Base-by-base conservation (phyloP, 2,329 filamentous ascomycete genomes). In the Furcasterigmium sp. region DNA sequence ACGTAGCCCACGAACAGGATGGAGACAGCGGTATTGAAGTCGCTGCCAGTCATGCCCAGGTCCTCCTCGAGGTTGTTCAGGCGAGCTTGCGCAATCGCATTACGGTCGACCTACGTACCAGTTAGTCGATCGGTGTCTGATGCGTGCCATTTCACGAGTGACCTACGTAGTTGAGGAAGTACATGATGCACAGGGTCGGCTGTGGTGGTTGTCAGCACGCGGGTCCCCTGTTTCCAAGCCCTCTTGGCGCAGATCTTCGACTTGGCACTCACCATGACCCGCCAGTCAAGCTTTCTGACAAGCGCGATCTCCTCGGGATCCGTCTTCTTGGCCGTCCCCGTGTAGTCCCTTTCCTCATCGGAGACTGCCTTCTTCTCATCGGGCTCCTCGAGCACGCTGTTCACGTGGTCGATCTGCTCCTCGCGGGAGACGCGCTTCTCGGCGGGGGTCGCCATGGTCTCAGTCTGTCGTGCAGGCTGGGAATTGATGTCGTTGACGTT, bases 31-130 rank as follows among this genome's bases (percentile, higher is more conserved):
- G 62, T 62, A 38, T 58, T 60, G 39, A 57, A 59, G 5, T 60
- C 39, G 4, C 62, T 66, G 7, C 66, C 67, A 2, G 57, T 59
- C 51, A 74, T 56, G 8, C 59, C 56, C 14, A 73, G 56, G 37
- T 75, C 71, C 9, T 63, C 53, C 45, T 73, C 67, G 4, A 74
- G 50, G 9, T 56, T 45, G 28, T 62, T 57, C 9, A 69, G 51
- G 44, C 69, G 63, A 6, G 69, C 69, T 35, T 70, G 67, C 1
- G 68, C 67, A 41, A 75, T 72, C 21, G 69, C 69, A 44, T 72
- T 72, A 7, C 68, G 60, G 34, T 73, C 70, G 17, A 72, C 57
- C 41, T 69, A 69, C 47, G 38, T 48, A 13, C 15, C 10, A 28
- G 32, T 48, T 28, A 46, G 44, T 10, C 14, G 15, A 13, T 5